Evolutionary conservation across 805 yeast species (phyloP), one percentile per base, ranked within the genome.

Genomic region (Myxozyma monticola): DNA sequence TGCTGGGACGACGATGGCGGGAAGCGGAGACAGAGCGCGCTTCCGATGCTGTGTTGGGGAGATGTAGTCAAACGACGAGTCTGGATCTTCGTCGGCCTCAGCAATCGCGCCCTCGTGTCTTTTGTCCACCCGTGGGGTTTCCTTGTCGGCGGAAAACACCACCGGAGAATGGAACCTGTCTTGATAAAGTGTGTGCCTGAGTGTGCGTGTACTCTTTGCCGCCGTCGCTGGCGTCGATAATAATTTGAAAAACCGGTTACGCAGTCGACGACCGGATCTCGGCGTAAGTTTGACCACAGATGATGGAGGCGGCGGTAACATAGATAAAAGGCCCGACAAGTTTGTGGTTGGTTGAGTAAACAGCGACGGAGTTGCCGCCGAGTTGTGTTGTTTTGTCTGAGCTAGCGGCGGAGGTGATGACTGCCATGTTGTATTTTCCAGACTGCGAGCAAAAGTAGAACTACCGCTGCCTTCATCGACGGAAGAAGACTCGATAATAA

Each of bases 181-280:
- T 26, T 10, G 6, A 6, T 7, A 26, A 7, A 6, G 29, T 12
- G 9, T n/a, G 33, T 24, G 22, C 38, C 42, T 20, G 9, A 34
- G 37, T 21, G 4, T 17, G 22, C n/a, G 20, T 21, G 5, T 12
- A 5, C 8, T 37, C 9, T 33, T 14, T 10, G 20, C 28, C 20
- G 35, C 37, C 12, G 48, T 31, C 7, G 45, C 51, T 17, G 51
- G 56, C 9, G 56, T 51, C 3, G 56, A 46, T 2, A 47, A 29
- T n/a, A 51, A 31, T 20, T 48, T 51, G 25, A 51, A 47, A 33
- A 31, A 51, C 21, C 45, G 31, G 15, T 35, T 39, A 9, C 35
- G 48, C 14, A 51, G 29, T 7, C 41, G 40, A 4, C 38, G 35
- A 17, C 17, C 36, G 7, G 56, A 51, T n/a, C 44, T n/a, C 17